Base-by-base conservation (phyloP, 192 early-diverging fungal genomes). In the Backusella circina region DNA sequence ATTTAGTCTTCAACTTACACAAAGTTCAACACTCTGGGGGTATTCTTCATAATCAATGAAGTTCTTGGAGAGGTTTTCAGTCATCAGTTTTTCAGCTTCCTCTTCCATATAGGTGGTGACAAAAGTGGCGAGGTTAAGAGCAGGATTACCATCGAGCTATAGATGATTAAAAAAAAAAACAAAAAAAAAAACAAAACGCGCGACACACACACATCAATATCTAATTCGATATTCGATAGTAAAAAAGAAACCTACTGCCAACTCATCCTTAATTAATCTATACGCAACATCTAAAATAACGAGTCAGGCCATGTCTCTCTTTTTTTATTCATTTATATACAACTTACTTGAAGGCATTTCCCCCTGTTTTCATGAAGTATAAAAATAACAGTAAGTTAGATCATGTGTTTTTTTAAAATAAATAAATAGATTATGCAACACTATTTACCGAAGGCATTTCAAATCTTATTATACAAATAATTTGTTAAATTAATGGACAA, bases 1-100 rank as follows among this genome's bases (percentile, higher is more conserved):
- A n/a, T n/a, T n/a, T n/a, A n/a, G n/a, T n/a, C n/a, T n/a, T n/a
- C n/a, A n/a, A 26, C 79, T 73, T 80, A 81, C 74, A 68, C 79
- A 80, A 32, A 84, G 75, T 70, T 83, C 80, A 13, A 71, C 73
- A 18, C 82, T 78, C 28, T 72, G 73, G 16, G 84, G 84, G 31
- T 87, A 87, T 70, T 85, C 84, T n/a, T 83, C 86, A 64, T 82
- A 78, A 79, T 88, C 86, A 70, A 77, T 75, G 3, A 95, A 90
- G 80, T 96, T 96, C 84, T 95, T 95, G 77, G 79, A 82, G 33
- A 93, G 79, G 64, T 90, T 94, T 72, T 95, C 92, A 9, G 85
- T 75, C 51, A 95, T 93, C 69, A 95, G 84, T 74, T 91, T 90
- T 23, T 93, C 87, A 6, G 93, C 93, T 80, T 95, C 91, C 1